Percentiles rank a stretch among this genome's conserved stretches.
Evolutionary conservation across 495 filamentous ascomycete species (phyloP).

Genomic region (Trichocladium antarcticum): DNA sequence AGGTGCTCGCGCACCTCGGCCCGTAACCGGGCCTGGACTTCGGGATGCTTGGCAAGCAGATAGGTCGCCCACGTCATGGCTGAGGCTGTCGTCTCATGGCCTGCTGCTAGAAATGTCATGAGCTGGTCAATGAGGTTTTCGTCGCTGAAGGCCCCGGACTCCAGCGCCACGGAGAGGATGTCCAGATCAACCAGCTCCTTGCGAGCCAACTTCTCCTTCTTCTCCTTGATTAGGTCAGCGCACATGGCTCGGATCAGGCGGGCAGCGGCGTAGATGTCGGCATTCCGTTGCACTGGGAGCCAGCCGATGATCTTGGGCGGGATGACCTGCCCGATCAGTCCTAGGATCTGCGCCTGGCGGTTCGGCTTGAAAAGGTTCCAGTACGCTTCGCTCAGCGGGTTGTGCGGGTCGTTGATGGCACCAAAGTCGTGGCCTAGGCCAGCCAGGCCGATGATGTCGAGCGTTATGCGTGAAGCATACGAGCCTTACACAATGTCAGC

Average conservation of each 20-base stretch:
- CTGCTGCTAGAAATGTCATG: conserved; percentile 91
- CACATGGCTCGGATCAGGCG: conserved; percentile 51
- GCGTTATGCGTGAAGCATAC: conserved; percentile 58
- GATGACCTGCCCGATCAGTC: conserved; percentile 37
- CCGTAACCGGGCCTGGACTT: conserved; percentile 41
- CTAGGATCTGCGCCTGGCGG: conserved; percentile 32
- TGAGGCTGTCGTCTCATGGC: conserved; percentile 63
- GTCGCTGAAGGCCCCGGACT: conserved; percentile 64
- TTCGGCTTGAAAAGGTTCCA: conserved; percentile 42
- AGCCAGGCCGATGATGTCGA: conserved; percentile 79
- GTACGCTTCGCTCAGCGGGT: conserved; percentile 59
- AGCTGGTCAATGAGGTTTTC: conserved; percentile 79
- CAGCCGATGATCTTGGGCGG: conserved; percentile 38
- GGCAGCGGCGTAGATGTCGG: conserved; percentile 43
- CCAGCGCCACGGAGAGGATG: conserved; percentile 73
- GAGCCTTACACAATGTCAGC: no score
- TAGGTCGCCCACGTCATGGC: conserved; percentile 48
- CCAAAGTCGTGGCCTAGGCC: conserved; percentile 74
- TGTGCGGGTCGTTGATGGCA: conserved; percentile 52
- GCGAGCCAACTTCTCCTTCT: conserved; percentile 49
- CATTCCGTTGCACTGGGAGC: conserved; percentile 59
- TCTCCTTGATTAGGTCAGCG: conserved; percentile 53
- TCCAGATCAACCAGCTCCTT: conserved; percentile 50
- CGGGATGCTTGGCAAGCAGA: conserved; percentile 37
- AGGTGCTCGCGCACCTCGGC: conserved; percentile 48